phyloP scores from a whole-genome alignment of 495 filamentous ascomycete species.

The Neurospora sp. region DNA sequence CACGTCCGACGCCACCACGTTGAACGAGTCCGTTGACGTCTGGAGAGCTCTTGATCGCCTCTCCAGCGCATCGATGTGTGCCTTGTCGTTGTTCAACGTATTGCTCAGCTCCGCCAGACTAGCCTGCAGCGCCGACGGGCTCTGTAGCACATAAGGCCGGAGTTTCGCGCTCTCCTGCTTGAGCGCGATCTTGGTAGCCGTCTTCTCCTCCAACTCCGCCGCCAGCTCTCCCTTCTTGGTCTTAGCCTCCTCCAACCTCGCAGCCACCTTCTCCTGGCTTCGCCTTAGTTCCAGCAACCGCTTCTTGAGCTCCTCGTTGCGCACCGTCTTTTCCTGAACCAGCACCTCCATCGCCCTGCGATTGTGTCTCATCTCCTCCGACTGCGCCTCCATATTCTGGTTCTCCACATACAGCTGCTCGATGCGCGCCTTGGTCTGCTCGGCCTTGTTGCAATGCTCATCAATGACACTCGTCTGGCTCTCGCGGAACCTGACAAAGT shows the following conservation, averaged over 20 bases:
- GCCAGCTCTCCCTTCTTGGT: constrained; percentile 63
- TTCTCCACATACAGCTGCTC: constrained; percentile 81
- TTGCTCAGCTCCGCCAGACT: constrained; percentile 73
- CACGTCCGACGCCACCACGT: constrained; percentile 72
- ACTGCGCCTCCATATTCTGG: constrained; percentile 66
- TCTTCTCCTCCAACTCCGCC: constrained; percentile 68
- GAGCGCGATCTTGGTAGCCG: constrained; percentile 45
- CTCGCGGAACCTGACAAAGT: constrained; percentile 95
- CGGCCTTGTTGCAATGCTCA: constrained; percentile 82
- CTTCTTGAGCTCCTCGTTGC: constrained; percentile 77
- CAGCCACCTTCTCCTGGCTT: constrained; percentile 67
- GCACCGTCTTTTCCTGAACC: constrained; percentile 67
- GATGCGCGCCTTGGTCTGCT: constrained; percentile 74
- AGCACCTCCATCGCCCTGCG: constrained; percentile 67
- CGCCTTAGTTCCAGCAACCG: constrained; percentile 64
- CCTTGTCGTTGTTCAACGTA: constrained; percentile 63
- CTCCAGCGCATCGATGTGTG: constrained; percentile 77
- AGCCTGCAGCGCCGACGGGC: constrained; percentile 69
- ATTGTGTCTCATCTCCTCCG: constrained; percentile 72
- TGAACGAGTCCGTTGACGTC: constrained; percentile 81
- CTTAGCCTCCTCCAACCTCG: constrained; percentile 66
- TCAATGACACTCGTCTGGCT: constrained; percentile 77
- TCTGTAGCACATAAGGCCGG: constrained; percentile 82
- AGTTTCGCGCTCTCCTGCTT: constrained; percentile 79
- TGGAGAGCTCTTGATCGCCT: constrained; percentile 79